These are phyloP conservation scores for Quercus rubra DNA, from an alignment of 306 rosid genomes.

Conservation along the genomic window DNA sequence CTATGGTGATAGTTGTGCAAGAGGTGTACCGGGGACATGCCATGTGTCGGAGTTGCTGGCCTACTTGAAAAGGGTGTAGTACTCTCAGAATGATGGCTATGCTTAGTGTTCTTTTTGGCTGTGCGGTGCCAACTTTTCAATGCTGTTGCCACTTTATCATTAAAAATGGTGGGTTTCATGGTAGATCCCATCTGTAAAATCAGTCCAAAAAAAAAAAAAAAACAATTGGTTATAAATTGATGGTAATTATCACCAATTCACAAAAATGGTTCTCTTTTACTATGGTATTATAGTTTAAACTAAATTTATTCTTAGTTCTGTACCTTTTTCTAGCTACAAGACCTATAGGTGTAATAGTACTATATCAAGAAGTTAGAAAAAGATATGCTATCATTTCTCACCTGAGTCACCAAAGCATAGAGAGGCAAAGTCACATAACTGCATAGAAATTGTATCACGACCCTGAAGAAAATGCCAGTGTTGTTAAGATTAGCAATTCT, in stretches of 20 bases:
- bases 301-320: too few species aligned
- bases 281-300: neutral
- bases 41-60: slow-evolving; percentile 51
- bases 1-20: slow-evolving; percentile 36
- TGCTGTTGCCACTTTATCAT: slow-evolving; percentile 52
- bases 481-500: neutral
- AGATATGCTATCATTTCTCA: slow-evolving; percentile 8
- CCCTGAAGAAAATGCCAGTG: slow-evolving; percentile 46
- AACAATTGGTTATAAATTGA: neutral
- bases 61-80: slow-evolving; percentile 58
- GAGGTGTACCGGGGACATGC: slow-evolving; percentile 68
- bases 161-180: slow-evolving; percentile 66
- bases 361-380: neutral
- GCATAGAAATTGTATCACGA: slow-evolving; percentile 63
- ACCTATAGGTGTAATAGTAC: too few species aligned
- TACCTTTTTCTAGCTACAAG: too few species aligned
- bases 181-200: slow-evolving; percentile 59
- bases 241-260: neutral
- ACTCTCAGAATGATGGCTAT: slow-evolving; percentile 26
- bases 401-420: slow-evolving; percentile 94
- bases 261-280: neutral
- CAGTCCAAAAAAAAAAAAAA: slow-evolving; percentile 8
- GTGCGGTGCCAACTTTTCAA: slow-evolving; percentile 51
- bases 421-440: slow-evolving; percentile 89
- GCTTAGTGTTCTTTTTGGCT: slow-evolving; percentile 42